Evolutionary conservation across 2,329 filamentous ascomycete genomes (phyloP).

Genomic region (Ceratocystis ficicola): DNA sequence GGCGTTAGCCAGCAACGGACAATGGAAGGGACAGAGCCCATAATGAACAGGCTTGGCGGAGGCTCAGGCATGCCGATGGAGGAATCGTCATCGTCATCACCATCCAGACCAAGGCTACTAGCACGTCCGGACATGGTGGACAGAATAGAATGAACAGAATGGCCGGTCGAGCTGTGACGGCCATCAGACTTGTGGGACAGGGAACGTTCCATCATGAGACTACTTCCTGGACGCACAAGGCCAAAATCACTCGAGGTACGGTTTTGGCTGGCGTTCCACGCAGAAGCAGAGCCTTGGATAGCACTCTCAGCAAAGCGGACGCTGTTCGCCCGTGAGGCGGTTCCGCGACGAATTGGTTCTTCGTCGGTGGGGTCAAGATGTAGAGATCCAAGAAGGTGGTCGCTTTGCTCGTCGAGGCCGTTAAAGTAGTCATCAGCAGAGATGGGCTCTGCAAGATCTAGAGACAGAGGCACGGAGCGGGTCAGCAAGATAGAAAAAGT

Average conservation of each 20-base stretch:
- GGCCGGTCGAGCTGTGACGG: slow-evolving; percentile 82
- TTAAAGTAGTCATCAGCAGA: slow-evolving; percentile 69
- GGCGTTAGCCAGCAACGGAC: slow-evolving; percentile 91
- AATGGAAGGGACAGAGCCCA: slow-evolving; percentile 84
- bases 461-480: too few relatives aligned
- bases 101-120: slow-evolving; percentile 78
- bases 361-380: slow-evolving; percentile 74
- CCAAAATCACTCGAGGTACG: slow-evolving; percentile 75
- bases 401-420: slow-evolving; percentile 76
- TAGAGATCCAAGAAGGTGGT: slow-evolving; percentile 65
- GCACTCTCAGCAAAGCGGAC: slow-evolving; percentile 96
- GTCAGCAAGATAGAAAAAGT: slow-evolving; percentile 10
- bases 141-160: slow-evolving; percentile 55
- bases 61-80: slow-evolving; percentile 61
- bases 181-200: slow-evolving; percentile 94
- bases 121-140: slow-evolving; percentile 56
- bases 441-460: slow-evolving; percentile 17
- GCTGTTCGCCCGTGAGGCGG: slow-evolving; percentile 85
- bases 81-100: slow-evolving; percentile 52
- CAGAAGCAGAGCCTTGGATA: slow-evolving; percentile 68
- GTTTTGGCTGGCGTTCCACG: slow-evolving; percentile 59
- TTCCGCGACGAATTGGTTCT: slow-evolving; percentile 69
- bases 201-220: slow-evolving; percentile 80
- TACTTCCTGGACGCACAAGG: slow-evolving; percentile 63
- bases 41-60: slow-evolving; percentile 70